Conservation (phyloP, 768 basidiomycete genomes). For the Collybia sordida region DNA sequence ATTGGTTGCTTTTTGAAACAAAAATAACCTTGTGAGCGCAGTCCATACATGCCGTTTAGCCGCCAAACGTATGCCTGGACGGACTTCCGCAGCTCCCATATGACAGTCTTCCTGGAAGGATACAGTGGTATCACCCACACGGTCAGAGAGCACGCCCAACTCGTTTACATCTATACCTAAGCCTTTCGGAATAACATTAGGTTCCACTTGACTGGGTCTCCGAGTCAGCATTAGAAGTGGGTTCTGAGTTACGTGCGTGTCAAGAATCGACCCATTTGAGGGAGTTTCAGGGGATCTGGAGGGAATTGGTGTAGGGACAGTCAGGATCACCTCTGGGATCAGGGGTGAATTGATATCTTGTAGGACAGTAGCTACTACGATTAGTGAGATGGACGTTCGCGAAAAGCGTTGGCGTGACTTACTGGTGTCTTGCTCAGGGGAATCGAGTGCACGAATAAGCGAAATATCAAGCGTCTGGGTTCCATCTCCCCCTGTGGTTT, state of each 20-base stretch:
- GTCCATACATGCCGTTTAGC: constrained; percentile 7
- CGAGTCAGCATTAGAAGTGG: neutral
- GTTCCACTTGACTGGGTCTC: neutral
- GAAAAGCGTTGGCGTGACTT: neutral
- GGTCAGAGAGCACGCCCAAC: neutral
- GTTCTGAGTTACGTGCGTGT: neutral
- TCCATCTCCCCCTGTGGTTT: neutral
- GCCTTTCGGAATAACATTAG: neutral
- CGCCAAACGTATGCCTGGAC: neutral
- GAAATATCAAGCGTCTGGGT: neutral
- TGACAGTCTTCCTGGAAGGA: neutral
- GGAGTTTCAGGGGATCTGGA: neutral
- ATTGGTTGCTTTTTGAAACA: neutral
- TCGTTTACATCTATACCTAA: neutral
- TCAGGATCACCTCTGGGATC: neutral
- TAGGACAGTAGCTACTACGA: neutral
- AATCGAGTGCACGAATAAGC: neutral
- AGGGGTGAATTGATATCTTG: neutral
- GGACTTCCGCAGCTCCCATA: neutral
- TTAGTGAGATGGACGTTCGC: neutral
- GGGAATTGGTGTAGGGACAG: neutral
- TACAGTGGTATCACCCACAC: neutral
- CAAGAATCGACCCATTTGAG: neutral
- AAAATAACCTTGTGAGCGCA: constrained; percentile 6
- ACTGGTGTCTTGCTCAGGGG: neutral